Percentiles rank a stretch among this genome's conserved stretches.
These are phyloP conservation scores for Psophocarpus tetragonolobus DNA, from an alignment of 306 rosid genomes.

Conservation along the genomic window DNA sequence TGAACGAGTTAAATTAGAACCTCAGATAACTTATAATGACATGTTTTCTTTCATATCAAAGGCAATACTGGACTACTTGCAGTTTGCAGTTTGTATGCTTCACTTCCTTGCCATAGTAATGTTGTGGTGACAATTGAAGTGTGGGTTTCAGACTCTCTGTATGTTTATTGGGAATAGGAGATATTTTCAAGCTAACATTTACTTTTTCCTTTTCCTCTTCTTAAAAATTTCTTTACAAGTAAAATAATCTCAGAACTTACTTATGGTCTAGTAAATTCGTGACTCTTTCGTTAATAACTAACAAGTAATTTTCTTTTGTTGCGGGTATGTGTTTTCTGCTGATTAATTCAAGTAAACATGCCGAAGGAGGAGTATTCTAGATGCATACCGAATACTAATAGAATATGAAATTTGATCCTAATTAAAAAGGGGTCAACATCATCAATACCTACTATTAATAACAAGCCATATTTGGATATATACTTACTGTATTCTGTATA, in stretches of 20 bases:
- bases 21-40: constrained; percentile 32
- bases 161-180: constrained; percentile 49
- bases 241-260: neutral
- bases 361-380: constrained; percentile 54
- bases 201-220: neutral
- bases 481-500: too few relatives aligned
- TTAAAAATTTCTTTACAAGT: neutral
- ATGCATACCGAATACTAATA: constrained; percentile 68
- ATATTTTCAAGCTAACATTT: constrained; percentile 50
- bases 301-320: neutral
- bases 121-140: constrained; percentile 12
- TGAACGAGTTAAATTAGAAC: too few relatives aligned
- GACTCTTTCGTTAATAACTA: neutral
- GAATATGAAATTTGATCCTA: constrained; percentile 54
- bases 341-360: too few relatives aligned
- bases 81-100: constrained; percentile 10
- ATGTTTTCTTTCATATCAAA: constrained; percentile 31
- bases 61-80: constrained; percentile 43
- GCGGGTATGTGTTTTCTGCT: constrained; percentile 40
- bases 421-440: constrained; percentile 47
- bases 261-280: neutral
- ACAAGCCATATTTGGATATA: too few relatives aligned
- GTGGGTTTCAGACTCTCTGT: constrained; percentile 28
- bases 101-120: neutral
- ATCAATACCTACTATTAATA: constrained; percentile 47